Conservation (phyloP, 2,329 filamentous ascomycete genomes). For the Spiromastix sp. region DNA sequence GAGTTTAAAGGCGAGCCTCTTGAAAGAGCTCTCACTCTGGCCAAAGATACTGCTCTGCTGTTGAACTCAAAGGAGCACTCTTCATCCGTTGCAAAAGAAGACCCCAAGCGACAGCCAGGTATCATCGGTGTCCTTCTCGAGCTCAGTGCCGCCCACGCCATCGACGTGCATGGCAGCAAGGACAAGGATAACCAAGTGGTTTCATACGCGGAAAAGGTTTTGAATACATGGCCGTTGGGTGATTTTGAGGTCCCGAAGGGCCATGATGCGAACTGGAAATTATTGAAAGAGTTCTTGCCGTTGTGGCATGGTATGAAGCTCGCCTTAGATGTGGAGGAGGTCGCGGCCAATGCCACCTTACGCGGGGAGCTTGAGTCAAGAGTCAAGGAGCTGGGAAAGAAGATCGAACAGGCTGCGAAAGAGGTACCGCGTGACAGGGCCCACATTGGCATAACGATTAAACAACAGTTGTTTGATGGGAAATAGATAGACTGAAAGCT, state of each 20-base stretch:
- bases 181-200: constrained; percentile 33
- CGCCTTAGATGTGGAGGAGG: constrained; percentile 24
- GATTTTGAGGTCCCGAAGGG: constrained; percentile 16
- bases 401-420: constrained; percentile 36
- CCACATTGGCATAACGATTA: not conserved
- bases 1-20: constrained; percentile 25
- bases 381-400: constrained; percentile 39
- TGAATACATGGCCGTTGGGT: constrained; percentile 22
- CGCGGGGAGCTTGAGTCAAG: constrained; percentile 15
- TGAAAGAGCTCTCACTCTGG: constrained; percentile 21
- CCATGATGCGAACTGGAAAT: constrained; percentile 13
- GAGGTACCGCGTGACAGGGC: not conserved
- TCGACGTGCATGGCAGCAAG: constrained; percentile 25
- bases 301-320: constrained; percentile 32
- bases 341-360: constrained; percentile 18
- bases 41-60: constrained; percentile 23
- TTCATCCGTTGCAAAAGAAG: constrained; percentile 13
- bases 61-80: constrained; percentile 27
- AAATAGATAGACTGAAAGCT: not conserved
- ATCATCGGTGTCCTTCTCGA: constrained; percentile 35
- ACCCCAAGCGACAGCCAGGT: constrained; percentile 31
- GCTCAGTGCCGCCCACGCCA: constrained; percentile 33
- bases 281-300: constrained; percentile 26
- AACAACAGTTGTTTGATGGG: not conserved
- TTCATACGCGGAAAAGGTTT: constrained; percentile 28